Percentiles rank a stretch among this genome's conserved stretches.
Conservation (phyloP, 2,329 filamentous ascomycete species). For the Grosmannia clavigera region DNA sequence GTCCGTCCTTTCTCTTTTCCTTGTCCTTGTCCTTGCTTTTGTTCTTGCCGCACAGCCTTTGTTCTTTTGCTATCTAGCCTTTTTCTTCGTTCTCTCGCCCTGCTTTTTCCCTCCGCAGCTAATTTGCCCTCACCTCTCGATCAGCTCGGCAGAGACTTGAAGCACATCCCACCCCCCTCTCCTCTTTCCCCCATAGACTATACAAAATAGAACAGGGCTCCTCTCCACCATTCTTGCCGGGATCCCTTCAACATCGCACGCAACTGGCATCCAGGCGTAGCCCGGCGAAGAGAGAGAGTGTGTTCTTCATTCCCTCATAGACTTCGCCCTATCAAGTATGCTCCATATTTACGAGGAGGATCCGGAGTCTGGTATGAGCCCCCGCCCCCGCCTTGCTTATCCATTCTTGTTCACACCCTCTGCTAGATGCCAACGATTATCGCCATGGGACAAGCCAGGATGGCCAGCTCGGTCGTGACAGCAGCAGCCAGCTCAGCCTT, state of each 20-base stretch:
- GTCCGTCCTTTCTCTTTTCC: neutral
- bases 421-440: slow-evolving; percentile 27
- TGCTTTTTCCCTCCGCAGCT: neutral
- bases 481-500: slow-evolving; percentile 27
- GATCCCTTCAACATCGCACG: neutral
- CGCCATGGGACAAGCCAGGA: slow-evolving; percentile 15
- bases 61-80: neutral
- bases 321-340: slow-evolving; percentile 26
- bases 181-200: neutral
- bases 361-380: slow-evolving; percentile 27
- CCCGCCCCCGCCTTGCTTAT: neutral
- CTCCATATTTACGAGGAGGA: slow-evolving; percentile 29
- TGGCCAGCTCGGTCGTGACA: neutral
- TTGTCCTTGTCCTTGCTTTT: neutral
- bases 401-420: neutral
- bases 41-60: neutral
- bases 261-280: neutral
- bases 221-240: neutral
- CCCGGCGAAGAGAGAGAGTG: neutral
- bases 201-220: neutral
- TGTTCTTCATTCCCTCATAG: neutral
- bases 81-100: neutral
- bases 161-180: neutral
- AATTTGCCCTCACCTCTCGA: neutral
- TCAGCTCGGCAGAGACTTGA: neutral